phyloP scores from a whole-genome alignment of 176 grass and related monocot genomes.

The Avena sativa region DNA sequence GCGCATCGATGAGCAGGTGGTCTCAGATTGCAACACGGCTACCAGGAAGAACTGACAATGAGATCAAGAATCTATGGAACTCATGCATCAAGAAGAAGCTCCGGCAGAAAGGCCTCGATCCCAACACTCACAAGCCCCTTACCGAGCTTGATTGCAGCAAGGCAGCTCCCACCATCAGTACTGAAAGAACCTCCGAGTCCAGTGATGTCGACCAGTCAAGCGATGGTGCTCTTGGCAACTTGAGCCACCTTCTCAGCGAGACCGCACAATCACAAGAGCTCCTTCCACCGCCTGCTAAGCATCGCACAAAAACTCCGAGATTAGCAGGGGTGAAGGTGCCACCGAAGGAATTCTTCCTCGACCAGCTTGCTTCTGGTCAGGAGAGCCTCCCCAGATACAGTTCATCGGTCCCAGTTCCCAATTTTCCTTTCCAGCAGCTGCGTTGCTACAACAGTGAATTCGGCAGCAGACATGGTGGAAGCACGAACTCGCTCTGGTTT shows the following conservation, averaged over 20 bases:
- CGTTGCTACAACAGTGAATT: constrained; percentile 48
- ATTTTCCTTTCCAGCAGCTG: constrained; percentile 65
- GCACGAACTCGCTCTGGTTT: constrained; percentile 61
- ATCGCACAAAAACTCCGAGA: constrained; percentile 45
- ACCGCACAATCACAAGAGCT: constrained; percentile 56
- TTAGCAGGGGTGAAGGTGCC: constrained; percentile 50
- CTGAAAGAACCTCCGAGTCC: constrained; percentile 59
- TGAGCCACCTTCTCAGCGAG: constrained; percentile 59
- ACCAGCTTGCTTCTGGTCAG: constrained; percentile 49
- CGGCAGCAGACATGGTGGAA: constrained; percentile 31
- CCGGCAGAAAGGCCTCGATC: constrained; percentile 71
- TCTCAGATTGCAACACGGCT: constrained; percentile 80
- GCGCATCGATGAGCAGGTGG: constrained; percentile 52
- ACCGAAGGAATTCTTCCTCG: constrained; percentile 58
- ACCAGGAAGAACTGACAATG: constrained; percentile 76
- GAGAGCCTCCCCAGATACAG: constrained; percentile 52
- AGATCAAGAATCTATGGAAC: constrained; percentile 87
- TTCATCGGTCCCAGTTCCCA: constrained; percentile 39
- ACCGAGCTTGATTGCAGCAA: constrained; percentile 44
- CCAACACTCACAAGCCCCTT: constrained; percentile 76
- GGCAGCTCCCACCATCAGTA: constrained; percentile 47
- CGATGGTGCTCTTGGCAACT: constrained; percentile 48
- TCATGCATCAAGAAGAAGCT: constrained; percentile 81
- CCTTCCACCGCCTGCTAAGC: constrained; percentile 42
- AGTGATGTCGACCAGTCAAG: constrained; percentile 56